Evolutionary conservation across 2,329 filamentous ascomycete species (phyloP).

Genomic region (Sporothrix mexicana): DNA sequence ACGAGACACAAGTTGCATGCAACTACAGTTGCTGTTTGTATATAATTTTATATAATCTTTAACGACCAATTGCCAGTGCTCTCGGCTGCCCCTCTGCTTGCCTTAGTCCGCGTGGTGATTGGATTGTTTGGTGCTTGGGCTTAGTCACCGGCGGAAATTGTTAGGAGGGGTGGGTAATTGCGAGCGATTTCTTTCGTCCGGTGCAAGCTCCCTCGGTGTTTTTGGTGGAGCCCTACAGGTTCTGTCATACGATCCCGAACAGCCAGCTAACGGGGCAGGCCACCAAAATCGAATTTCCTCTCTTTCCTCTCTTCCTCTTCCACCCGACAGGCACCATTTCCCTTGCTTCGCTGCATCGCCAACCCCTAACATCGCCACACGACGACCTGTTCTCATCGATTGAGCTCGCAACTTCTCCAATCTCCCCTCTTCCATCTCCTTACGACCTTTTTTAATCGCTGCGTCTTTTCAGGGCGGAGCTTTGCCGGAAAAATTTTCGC

Average conservation of each 20-base stretch:
- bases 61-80: constrained; percentile 1
- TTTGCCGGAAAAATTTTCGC: constrained; percentile 30
- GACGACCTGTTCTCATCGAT: constrained; percentile 19
- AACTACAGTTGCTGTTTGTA: not conserved
- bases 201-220: constrained; percentile 34
- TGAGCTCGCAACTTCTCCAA: constrained; percentile 16
- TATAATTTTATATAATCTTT: not conserved
- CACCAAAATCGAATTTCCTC: constrained; percentile 30
- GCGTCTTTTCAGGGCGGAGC: constrained; percentile 12
- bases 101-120: constrained; percentile 31
- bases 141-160: constrained; percentile 32
- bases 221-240: constrained; percentile 36
- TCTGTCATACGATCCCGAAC: constrained; percentile 39
- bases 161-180: constrained; percentile 35
- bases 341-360: constrained; percentile 17
- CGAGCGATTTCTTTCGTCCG: constrained; percentile 40
- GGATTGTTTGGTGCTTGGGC: not conserved
- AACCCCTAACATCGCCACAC: constrained; percentile 17
- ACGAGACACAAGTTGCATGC: too few relatives aligned
- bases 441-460: constrained; percentile 16
- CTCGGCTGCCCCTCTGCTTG: not conserved
- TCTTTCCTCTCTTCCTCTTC: constrained; percentile 35
- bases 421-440: constrained; percentile 18
- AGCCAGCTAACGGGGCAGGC: constrained; percentile 20
- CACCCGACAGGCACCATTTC: constrained; percentile 27